A percentile compares a stretch with the other conserved stretches of the same genome.
Evolutionary conservation across 257 asterid genomes (phyloP).

Genomic region (Nicotiana benthamiana): DNA sequence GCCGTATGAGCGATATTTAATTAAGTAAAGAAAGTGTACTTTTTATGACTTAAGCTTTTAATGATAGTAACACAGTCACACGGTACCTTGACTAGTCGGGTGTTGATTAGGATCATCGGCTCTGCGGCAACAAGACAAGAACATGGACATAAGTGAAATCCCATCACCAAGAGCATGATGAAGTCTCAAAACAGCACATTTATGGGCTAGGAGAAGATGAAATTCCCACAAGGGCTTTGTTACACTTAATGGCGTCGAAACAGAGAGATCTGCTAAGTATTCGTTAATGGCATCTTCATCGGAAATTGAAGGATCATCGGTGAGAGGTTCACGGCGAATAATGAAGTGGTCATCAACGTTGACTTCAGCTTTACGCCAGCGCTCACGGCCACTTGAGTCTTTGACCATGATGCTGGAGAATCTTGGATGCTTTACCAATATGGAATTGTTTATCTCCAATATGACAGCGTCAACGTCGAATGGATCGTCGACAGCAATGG

Average conservation of each 20-base stretch:
- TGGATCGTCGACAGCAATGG: conserved; percentile 25
- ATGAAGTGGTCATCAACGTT: conserved; percentile 53
- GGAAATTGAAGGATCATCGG: conserved; percentile 18
- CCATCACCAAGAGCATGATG: conserved; percentile 93
- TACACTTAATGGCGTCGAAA: conserved; percentile 41
- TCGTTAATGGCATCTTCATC: conserved; percentile 57
- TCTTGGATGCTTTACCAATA: conserved; percentile 51
- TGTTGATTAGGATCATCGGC: conserved; percentile 32
- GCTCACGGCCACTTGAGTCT: conserved; percentile 48
- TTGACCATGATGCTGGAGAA: conserved; percentile 61
- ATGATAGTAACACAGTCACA: background rate
- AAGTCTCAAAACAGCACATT: conserved; percentile 39
- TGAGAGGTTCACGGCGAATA: conserved; percentile 22
- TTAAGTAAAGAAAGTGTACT: background rate
- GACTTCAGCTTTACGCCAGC: conserved; percentile 52
- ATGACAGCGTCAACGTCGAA: conserved; percentile 37
- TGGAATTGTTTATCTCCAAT: conserved; percentile 29
- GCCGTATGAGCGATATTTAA: background rate
- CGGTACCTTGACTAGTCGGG: conserved; percentile 15
- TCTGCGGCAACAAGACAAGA: conserved; percentile 48
- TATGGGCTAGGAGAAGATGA: conserved; percentile 55
- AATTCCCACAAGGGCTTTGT: conserved; percentile 80
- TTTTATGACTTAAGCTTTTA: background rate
- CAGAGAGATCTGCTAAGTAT: conserved; percentile 43
- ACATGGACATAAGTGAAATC: conserved; percentile 53